Base-by-base conservation (phyloP, 805 yeast genomes). In the Cyberlindnera saturnus region DNA sequence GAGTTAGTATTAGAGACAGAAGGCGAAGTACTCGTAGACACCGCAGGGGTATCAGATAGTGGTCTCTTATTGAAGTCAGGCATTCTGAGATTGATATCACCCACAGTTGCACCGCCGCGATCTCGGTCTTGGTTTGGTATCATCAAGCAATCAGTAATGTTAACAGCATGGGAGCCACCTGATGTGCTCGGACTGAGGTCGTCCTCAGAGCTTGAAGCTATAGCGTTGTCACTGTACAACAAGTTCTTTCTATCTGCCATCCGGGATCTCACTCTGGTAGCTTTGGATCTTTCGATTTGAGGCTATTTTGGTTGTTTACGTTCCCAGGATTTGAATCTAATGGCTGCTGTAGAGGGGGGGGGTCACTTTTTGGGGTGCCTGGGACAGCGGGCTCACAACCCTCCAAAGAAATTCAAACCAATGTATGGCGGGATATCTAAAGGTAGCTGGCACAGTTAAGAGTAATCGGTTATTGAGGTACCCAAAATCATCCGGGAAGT, bases 31-130 rank as follows among this genome's bases (percentile, higher is more conserved):
- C 72, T 66, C 3, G 70, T 67, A 28, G 84, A 78, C 10, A 73
- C 74, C 1, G 81, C 71, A 0, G 93, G 93, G 0, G 93, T 84
- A 55, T 84, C 93, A 35, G 82, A 80, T 41, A 79, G 64, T 0
- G 93, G 93, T 37, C 89, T 67, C 60, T 77, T 80, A 56, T 82
- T 79, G 63, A 84, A 84, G 43, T 68, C 79, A 0, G 86, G 50
- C 34, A 34, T 33, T 16, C 42, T 34, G 18, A 41, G 41, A 23
- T 38, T 31, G 2, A 31, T 28, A 26, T 5, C 19, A 13, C 20
- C 36, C 20, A 16, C 38, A 17, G 18, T 29, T 14, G 34, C 19
- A 31, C 32, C 40, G 13, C 35, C 44, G 10, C 14, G 34, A 5
- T 29, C 35, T n/a, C 26, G 36, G 29, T 9, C 34, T 5, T n/a